Evolutionary conservation across 805 yeast species (phyloP).

Genomic region (Barnettozyma populi): DNA sequence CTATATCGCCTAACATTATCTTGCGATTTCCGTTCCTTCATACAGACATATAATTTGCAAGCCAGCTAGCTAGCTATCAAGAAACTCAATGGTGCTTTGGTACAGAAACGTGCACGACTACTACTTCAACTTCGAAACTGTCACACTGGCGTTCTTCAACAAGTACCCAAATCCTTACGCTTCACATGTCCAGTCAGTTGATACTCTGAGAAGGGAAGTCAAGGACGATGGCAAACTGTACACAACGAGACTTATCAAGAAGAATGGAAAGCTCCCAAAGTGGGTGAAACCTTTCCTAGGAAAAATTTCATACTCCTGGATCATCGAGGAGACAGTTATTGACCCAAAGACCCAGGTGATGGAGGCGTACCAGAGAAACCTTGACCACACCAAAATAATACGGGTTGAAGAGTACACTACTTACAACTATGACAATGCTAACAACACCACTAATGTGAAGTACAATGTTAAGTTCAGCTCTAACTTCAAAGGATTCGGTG

Average conservation of each 20-base stretch:
- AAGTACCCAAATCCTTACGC: slow-evolving; percentile 76
- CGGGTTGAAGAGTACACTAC: slow-evolving; percentile 72
- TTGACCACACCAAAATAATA: slow-evolving; percentile 77
- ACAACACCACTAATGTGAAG: slow-evolving; percentile 39
- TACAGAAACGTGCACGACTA: slow-evolving; percentile 52
- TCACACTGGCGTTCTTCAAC: slow-evolving; percentile 71
- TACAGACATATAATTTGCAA: no score
- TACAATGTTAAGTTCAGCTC: slow-evolving; percentile 66
- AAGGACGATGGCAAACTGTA: slow-evolving; percentile 59
- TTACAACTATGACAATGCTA: slow-evolving; percentile 37
- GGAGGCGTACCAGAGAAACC: slow-evolving; percentile 69
- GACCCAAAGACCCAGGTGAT: slow-evolving; percentile 53
- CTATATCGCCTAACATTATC: neutral
- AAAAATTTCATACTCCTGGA: slow-evolving; percentile 65
- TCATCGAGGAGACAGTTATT: slow-evolving; percentile 71
- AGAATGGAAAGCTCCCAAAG: slow-evolving; percentile 73
- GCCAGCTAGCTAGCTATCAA: neutral
- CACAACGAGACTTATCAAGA: slow-evolving; percentile 69
- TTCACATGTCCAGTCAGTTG: slow-evolving; percentile 77
- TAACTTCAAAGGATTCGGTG: slow-evolving; percentile 55
- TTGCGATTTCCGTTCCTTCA: neutral
- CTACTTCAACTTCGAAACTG: slow-evolving; percentile 63
- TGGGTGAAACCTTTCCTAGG: slow-evolving; percentile 78
- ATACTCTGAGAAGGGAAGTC: slow-evolving; percentile 58
- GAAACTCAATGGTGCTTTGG: slow-evolving; percentile 53